Base-by-base conservation (phyloP, 805 yeast species). In the Kazachstania taianensis region DNA sequence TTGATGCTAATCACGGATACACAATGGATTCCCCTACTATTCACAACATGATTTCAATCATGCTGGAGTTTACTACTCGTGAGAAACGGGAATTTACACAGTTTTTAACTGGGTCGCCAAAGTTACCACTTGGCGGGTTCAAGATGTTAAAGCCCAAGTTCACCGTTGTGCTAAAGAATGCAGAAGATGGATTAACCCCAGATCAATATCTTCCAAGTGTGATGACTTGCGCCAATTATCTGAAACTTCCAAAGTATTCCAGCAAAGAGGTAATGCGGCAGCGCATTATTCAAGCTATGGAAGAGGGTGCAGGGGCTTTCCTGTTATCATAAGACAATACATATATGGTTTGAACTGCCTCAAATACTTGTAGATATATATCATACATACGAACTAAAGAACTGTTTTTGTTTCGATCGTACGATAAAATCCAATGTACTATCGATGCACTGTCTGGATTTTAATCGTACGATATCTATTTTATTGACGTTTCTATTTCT, bases 221-320 rank as follows among this genome's bases (percentile, higher is more conserved):
- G 3, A 89, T 89, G 98, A 89, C 98, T 0, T 89, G 98, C 65
- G 96, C 94, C 3, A 89, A 89, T 54, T 92, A 89, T 53, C 66
- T 89, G 45, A 89, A 89, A 55, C 62, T 92, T 15, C 97, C 98
- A 5, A 73, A 81, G 43, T 92, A 89, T 53, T 70, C 84, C 3
- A 62, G 71, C 24, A 70, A 67, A 40, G 75, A 67, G 13, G 58
- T 82, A 2, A 69, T 92, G 78, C 63, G 56, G 33, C 53, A 64
- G 22, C 65, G 81, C 35, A 59, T 92, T 6, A 34, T 59, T 9
- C 80, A 73, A 41, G 96, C 97, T 0, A 73, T 86, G 50, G 66
- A 65, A 5, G 96, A 89, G 47, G 98, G 98, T 18, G 79, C 87
- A 1, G 89, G 84, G 22, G 82, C 94, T 1, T 87, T 87, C 57